Conservation (phyloP, 768 basidiomycete genomes). For the Boletus vinaceobasis region DNA sequence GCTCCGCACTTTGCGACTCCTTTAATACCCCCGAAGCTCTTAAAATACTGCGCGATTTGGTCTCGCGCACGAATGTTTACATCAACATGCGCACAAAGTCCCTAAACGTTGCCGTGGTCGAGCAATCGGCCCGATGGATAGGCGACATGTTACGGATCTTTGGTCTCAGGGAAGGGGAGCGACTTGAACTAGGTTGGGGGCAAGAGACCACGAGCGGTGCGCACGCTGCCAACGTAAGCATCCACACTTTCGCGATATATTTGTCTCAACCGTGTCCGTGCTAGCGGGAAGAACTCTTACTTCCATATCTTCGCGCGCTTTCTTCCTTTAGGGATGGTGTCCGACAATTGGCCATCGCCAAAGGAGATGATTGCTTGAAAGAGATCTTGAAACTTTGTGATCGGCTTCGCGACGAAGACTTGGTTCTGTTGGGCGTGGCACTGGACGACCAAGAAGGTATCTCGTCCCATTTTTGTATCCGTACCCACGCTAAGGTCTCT, state of each 20-base stretch:
- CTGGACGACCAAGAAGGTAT: conserved; percentile 94
- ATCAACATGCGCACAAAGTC: conserved; percentile 62
- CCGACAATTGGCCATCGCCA: conserved; percentile 74
- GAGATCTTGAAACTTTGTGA: conserved; percentile 88
- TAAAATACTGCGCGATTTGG: conserved; percentile 70
- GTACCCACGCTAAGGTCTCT: background rate
- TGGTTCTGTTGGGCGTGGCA: conserved; percentile 92
- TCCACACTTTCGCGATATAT: background rate
- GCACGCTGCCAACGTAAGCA: conserved; percentile 44
- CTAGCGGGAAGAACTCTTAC: conserved; percentile 79
- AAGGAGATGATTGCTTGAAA: conserved; percentile 59
- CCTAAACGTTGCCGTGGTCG: conserved; percentile 61
- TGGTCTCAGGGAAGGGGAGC: conserved; percentile 71
- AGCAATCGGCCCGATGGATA: conserved; percentile 64
- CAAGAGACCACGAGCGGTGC: conserved; percentile 45
- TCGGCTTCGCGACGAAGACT: conserved; percentile 81
- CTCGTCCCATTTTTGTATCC: conserved; percentile 11
- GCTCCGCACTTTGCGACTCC: conserved; percentile 87
- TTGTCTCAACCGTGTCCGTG: background rate
- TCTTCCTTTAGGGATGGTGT: conserved; percentile 92
- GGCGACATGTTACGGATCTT: conserved; percentile 75
- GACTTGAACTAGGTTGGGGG: conserved; percentile 81
- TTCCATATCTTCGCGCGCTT: conserved; percentile 83
- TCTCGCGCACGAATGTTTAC: conserved; percentile 86
- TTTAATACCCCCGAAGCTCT: conserved; percentile 93